Conservation (phyloP, 768 basidiomycete species). For the Dioszegia aurantiaca region DNA sequence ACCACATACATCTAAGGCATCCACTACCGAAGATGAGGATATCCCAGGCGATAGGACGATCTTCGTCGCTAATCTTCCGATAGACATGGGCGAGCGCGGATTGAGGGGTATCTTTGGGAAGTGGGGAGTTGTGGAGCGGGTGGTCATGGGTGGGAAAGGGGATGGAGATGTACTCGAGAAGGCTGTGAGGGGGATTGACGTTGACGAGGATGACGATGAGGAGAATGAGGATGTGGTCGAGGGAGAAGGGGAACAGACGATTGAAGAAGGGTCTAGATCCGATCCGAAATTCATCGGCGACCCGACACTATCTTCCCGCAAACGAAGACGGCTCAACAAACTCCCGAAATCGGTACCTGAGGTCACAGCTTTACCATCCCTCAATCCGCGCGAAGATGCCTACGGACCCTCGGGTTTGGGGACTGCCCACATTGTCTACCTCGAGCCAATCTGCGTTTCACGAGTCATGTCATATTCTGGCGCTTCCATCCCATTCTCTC, state of each 20-base stretch:
- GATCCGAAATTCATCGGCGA: slow-evolving; percentile 14
- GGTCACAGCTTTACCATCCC: slow-evolving; percentile 63
- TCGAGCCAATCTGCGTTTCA: slow-evolving; percentile 69
- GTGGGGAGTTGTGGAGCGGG: slow-evolving; percentile 72
- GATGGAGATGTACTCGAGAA: slow-evolving; percentile 53
- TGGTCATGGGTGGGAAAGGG: slow-evolving; percentile 59
- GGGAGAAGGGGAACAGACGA: slow-evolving; percentile 24
- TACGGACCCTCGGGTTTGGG: slow-evolving; percentile 57
- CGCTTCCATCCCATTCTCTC: slow-evolving; percentile 6
- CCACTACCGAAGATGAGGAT: slow-evolving; percentile 9
- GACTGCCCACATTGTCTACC: slow-evolving; percentile 68
- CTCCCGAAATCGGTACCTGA: slow-evolving; percentile 54
- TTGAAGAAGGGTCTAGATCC: slow-evolving; percentile 51
- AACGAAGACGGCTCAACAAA: slow-evolving; percentile 20
- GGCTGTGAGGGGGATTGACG: slow-evolving; percentile 28
- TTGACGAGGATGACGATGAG: slow-evolving; percentile 39
- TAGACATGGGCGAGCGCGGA: slow-evolving; percentile 80
- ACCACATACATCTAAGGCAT: slow-evolving; percentile 54
- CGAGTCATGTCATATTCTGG: slow-evolving; percentile 58
- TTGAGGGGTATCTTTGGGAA: slow-evolving; percentile 71
- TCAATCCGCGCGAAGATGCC: slow-evolving; percentile 60
- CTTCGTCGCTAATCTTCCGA: slow-evolving; percentile 84
- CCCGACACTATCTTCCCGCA: slow-evolving; percentile 18
- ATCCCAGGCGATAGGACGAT: slow-evolving; percentile 64
- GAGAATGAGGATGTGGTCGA: slow-evolving; percentile 31